Conservation (phyloP, 2,329 filamentous ascomycete species). For the Emmonsia crescens region DNA sequence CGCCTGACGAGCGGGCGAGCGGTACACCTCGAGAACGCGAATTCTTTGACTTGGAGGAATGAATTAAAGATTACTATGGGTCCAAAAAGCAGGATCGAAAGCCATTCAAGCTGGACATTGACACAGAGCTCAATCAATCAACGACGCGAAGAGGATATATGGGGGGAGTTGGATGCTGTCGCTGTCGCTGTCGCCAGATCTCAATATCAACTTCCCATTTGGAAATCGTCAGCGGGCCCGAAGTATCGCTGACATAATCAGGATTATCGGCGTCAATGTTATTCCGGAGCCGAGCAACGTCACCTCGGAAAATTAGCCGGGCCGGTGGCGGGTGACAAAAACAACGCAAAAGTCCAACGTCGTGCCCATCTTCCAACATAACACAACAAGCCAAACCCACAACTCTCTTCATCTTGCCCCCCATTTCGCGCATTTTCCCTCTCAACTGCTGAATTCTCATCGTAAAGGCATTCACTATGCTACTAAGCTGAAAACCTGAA, state of each 20-base stretch:
- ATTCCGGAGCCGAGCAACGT: neutral
- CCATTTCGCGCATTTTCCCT: constrained; percentile 12
- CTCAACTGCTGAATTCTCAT: constrained; percentile 6
- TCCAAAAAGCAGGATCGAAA: neutral
- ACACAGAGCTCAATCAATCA: neutral
- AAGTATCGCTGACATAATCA: constrained; percentile 2
- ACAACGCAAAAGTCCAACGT: constrained; percentile 2
- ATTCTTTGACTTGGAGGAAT: neutral
- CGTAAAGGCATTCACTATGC: constrained; percentile 33
- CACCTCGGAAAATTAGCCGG: neutral
- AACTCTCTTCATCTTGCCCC: neutral
- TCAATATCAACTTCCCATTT: constrained; percentile 1
- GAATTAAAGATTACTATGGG: neutral
- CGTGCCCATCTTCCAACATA: too few relatives aligned
- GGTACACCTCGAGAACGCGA: neutral
- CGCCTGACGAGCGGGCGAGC: neutral
- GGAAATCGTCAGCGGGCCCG: neutral
- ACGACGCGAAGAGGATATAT: neutral
- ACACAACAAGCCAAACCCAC: neutral
- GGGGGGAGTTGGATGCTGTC: neutral
- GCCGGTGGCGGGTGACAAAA: constrained; percentile 8
- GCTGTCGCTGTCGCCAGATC: constrained; percentile 3
- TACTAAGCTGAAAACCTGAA: constrained; percentile 22
- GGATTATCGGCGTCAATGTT: neutral
- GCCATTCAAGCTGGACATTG: neutral